Base-by-base conservation (phyloP, 2,329 filamentous ascomycete genomes). In the Phyllosticta citrichinensis region DNA sequence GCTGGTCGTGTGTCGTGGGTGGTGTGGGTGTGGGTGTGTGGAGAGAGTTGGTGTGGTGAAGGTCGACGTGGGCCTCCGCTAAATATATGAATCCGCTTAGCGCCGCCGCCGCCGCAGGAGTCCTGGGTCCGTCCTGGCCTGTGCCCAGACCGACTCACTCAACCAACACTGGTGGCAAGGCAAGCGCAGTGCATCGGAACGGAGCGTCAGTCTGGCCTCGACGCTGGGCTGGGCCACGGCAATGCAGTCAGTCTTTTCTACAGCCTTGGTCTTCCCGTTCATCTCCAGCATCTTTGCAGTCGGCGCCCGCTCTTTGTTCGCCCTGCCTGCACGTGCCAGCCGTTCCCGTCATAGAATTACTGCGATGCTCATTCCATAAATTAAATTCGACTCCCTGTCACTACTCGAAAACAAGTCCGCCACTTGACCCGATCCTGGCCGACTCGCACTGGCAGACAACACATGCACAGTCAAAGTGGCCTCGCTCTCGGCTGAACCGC, bases 1-100 rank as follows among this genome's bases (percentile, higher is more conserved):
- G 56, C 20, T 33, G 30, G 35, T 52, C 17, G 55, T 19, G 50
- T 17, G 47, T 55, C 56, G 60, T 50, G 47, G 54, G 24, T 55
- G 51, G 30, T 53, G 58, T 33, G 52, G 30, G 33, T 60, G 52
- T 47, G 57, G 40, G 35, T 52, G 55, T 20, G 40, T 20, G 57
- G 55, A 30, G 61, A 40, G 55, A 22, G 55, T 58, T 56, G 35
- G 56, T 53, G 47, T 25, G 33, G 58, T 47, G 54, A 60, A 59
- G 54, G 53, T 54, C 50, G 57, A 54, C 30, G 57, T 30, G 57
- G 52, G 52, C 33, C 22, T 40, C 33, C 52, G 57, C 57, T 47
- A 47, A 47, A 47, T 47, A 47, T 47, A 47, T n/a, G 40, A 47
- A 47, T 47, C 40, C 40, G 40, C 40, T 47, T 47, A 47, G 40